Conservation (phyloP, 768 basidiomycete species). For the Lactarius akahatsu region DNA sequence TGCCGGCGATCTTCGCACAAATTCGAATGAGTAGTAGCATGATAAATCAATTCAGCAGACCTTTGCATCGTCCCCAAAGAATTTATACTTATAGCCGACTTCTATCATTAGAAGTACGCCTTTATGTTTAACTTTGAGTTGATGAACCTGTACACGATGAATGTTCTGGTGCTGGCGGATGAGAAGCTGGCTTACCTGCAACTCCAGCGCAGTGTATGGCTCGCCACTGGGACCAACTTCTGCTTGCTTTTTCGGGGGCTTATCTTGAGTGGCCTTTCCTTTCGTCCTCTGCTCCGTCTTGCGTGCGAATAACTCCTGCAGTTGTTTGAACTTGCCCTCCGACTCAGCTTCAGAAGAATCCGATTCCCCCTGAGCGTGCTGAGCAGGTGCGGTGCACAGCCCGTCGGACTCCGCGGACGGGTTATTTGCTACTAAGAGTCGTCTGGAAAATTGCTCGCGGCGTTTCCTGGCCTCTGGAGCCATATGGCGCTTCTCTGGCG, state of each 20-base stretch:
- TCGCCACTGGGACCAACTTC: constrained; percentile 68
- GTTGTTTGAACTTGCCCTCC: constrained; percentile 46
- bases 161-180: not conserved
- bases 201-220: constrained; percentile 73
- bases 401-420: not conserved
- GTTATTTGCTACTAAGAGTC: constrained; percentile 21
- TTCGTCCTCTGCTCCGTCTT: constrained; percentile 40
- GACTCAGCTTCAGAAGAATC: constrained; percentile 42
- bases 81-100: constrained; percentile 81
- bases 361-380: constrained; percentile 15
- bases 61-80: constrained; percentile 83
- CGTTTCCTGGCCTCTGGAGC: constrained; percentile 19
- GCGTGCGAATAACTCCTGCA: constrained; percentile 46
- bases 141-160: constrained; percentile 42
- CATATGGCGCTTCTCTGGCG: constrained; percentile 18
- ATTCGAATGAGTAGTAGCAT: not conserved
- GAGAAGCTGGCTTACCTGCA: constrained; percentile 49
- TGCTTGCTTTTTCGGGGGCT: constrained; percentile 38
- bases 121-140: constrained; percentile 62
- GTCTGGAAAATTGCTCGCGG: constrained; percentile 22
- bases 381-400: not conserved
- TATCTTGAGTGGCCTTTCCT: constrained; percentile 31
- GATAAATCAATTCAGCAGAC: constrained; percentile 36
- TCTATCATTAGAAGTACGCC: constrained; percentile 75
- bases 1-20: constrained; percentile 53